Percentiles rank a stretch among this genome's conserved stretches.
These are phyloP conservation scores for Apiospora marii DNA, from an alignment of 2,329 filamentous ascomycete species.

Conservation along the genomic window DNA sequence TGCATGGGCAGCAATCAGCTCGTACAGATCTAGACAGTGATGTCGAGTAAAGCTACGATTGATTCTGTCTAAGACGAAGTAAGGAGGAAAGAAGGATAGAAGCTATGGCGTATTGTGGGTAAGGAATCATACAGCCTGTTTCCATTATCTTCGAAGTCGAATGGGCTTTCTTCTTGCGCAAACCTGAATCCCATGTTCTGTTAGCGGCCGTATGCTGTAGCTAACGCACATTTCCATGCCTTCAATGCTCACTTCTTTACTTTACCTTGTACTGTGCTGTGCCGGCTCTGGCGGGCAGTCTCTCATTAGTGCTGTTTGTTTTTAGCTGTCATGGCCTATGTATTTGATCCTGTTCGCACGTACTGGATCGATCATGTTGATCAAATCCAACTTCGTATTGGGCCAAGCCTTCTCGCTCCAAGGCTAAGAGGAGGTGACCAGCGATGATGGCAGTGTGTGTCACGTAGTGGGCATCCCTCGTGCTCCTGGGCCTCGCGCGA, in stretches of 20 bases:
- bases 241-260: background rate
- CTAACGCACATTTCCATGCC: background rate
- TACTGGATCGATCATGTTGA: background rate
- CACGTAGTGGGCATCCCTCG: conserved; percentile 10
- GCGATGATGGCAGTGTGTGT: background rate
- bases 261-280: background rate
- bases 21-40: background rate
- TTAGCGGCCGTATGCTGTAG: background rate
- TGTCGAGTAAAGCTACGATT: too few relatives aligned
- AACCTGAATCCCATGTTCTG: background rate
- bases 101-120: background rate
- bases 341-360: background rate
- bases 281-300: background rate
- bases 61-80: background rate
- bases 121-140: background rate
- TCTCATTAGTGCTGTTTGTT: background rate
- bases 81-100: background rate
- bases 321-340: background rate
- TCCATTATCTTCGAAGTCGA: background rate
- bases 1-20: background rate
- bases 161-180: background rate
- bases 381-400: background rate
- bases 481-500: conserved; percentile 1
- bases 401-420: background rate
- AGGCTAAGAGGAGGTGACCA: background rate